These are phyloP conservation scores for Dendrobium officinale DNA, from an alignment of 106 monocot genomes.

Conservation along the genomic window DNA sequence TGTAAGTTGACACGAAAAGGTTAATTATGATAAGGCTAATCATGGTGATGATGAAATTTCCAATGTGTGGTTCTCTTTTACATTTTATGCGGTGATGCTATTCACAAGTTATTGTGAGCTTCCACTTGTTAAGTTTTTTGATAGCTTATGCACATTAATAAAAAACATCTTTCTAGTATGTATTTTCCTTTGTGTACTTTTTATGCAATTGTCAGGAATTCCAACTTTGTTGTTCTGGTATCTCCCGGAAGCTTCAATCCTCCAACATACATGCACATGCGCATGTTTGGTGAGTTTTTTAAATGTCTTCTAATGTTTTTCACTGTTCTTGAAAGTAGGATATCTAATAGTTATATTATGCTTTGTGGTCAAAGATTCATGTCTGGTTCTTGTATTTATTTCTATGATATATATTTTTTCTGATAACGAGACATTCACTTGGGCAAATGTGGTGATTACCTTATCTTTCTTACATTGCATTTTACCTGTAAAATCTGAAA, in stretches of 20 bases:
- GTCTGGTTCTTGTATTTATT: neutral
- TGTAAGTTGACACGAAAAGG: neutral
- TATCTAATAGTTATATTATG: neutral
- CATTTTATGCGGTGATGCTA: neutral
- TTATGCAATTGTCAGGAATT: constrained; percentile 10
- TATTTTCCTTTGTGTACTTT: neutral
- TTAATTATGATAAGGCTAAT: neutral
- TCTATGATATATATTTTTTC: neutral
- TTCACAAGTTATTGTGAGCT: neutral
- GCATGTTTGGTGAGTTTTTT: constrained; percentile 58
- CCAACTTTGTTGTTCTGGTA: constrained; percentile 39
- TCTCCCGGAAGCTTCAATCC: constrained; percentile 71
- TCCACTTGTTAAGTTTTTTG: neutral
- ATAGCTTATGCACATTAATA: neutral
- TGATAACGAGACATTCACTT: neutral
- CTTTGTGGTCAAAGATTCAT: neutral
- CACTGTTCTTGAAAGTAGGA: neutral
- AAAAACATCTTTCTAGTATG: neutral
- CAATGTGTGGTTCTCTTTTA: neutral
- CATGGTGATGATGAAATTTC: neutral
- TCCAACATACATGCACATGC: constrained; percentile 78
- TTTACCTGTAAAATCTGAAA: neutral
- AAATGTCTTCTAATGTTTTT: neutral
- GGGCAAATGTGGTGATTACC: neutral
- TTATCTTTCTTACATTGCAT: neutral